Conservation (phyloP, 2,329 filamentous ascomycete genomes). For the Diaporthe sp. region DNA sequence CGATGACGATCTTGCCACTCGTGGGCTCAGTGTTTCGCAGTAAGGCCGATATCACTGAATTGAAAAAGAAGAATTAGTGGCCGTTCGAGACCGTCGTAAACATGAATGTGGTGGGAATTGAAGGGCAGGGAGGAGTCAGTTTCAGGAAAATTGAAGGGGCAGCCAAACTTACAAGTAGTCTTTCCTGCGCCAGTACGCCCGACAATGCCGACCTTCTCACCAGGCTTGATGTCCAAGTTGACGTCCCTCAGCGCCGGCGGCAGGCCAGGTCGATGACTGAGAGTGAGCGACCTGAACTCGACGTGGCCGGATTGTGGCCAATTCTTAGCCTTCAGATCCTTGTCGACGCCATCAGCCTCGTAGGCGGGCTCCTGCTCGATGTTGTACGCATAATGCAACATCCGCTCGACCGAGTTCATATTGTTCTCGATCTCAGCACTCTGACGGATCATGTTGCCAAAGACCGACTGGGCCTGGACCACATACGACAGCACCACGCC, state of each 20-base stretch:
- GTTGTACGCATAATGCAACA: conserved; percentile 74
- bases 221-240: conserved; percentile 47
- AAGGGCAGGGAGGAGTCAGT: too few relatives aligned
- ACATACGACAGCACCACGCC: conserved; percentile 77
- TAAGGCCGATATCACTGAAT: conserved; percentile 31
- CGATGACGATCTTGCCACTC: conserved; percentile 68
- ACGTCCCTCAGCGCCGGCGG: conserved; percentile 75
- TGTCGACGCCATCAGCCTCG: conserved; percentile 52
- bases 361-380: conserved; percentile 71
- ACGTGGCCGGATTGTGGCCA: conserved; percentile 79
- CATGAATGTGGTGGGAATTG: background rate
- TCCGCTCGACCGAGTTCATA: conserved; percentile 77
- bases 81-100: background rate
- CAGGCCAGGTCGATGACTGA: conserved; percentile 76
- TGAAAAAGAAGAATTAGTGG: background rate
- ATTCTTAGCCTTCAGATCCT: conserved; percentile 47
- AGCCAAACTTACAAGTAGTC: conserved; percentile 61
- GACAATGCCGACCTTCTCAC: conserved; percentile 63
- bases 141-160: background rate
- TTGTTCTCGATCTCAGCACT: conserved; percentile 77
- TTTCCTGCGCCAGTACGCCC: conserved; percentile 88
- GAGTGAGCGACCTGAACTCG: conserved; percentile 76
- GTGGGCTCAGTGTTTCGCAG: conserved; percentile 25
- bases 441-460: conserved; percentile 57
- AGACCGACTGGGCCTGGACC: conserved; percentile 73